These are phyloP conservation scores for Backusella luteola DNA, from an alignment of 192 early-diverging fungal species.

Conservation along the genomic window DNA sequence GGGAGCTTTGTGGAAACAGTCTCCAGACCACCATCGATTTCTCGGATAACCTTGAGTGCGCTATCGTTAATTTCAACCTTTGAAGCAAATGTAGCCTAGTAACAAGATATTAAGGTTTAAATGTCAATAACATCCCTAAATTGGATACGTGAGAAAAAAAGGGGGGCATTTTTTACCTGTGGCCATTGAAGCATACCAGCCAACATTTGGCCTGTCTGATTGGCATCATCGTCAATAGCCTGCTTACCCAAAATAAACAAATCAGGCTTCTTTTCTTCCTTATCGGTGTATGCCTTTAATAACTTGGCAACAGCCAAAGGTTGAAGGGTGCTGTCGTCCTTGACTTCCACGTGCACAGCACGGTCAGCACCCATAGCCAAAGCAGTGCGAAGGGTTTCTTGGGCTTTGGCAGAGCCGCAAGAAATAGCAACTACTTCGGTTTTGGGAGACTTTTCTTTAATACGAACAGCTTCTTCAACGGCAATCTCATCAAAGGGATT, in stretches of 20 bases:
- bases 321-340: constrained; percentile 72
- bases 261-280: constrained; percentile 80
- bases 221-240: constrained; percentile 97
- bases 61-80: constrained; percentile 80
- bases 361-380: constrained; percentile 98
- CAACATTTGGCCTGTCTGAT: constrained; percentile 98
- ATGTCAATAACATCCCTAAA: not conserved
- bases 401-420: constrained; percentile 83
- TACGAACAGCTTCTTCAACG: constrained; percentile 89
- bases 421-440: constrained; percentile 87
- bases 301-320: constrained; percentile 92
- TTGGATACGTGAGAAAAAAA: constrained; percentile 9
- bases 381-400: constrained; percentile 94
- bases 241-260: constrained; percentile 97
- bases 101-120: constrained; percentile 16
- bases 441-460: constrained; percentile 75
- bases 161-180: constrained; percentile 54
- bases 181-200: constrained; percentile 93
- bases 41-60: constrained; percentile 82
- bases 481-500: constrained; percentile 99
- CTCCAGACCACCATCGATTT: constrained; percentile 98
- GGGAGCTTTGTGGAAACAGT: constrained; percentile 81
- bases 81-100: constrained; percentile 92
- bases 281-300: constrained; percentile 82
- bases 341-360: constrained; percentile 89